These are phyloP conservation scores for Gracilariopsis chorda DNA, from an alignment of 23 red algal species.

Conservation along the genomic window DNA sequence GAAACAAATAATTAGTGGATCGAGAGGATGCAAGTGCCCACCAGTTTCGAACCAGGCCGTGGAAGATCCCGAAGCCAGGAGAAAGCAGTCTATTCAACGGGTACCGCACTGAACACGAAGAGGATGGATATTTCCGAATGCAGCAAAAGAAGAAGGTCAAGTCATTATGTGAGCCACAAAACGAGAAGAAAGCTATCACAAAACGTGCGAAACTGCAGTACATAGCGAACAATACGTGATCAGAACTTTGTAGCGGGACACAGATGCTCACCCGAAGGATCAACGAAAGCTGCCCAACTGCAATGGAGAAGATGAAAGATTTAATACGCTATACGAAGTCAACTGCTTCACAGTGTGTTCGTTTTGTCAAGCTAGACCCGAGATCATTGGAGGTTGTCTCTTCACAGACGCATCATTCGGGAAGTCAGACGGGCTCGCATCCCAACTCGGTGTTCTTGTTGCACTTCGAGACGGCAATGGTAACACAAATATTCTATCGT, in stretches of 20 bases:
- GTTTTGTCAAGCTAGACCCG: not conserved
- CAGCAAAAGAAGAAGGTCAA: not conserved
- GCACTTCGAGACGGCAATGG: not conserved
- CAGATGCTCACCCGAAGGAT: not conserved
- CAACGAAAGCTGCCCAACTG: not conserved
- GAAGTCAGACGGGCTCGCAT: not conserved
- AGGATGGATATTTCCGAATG: not conserved
- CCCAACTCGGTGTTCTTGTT: slow-evolving; percentile 22
- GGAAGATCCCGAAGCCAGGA: not conserved
- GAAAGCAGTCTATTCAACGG: not conserved
- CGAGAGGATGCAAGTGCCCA: not conserved
- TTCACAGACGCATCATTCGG: slow-evolving; percentile 8
- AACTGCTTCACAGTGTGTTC: not conserved
- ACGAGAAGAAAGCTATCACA: not conserved
- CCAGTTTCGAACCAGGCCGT: not conserved
- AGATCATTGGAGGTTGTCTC: not conserved
- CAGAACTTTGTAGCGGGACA: not conserved
- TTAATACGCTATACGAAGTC: not conserved
- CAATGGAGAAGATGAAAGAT: not conserved
- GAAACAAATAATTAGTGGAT: not conserved
- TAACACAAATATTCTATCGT: not conserved
- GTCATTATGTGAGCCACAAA: not conserved
- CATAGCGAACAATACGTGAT: not conserved
- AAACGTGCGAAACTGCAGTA: not conserved
- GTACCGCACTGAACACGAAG: too few relatives aligned